Percentiles rank a stretch among this genome's conserved stretches.
phyloP scores from a whole-genome alignment of 2,329 filamentous ascomycete species.

The Trichoderma sp. region DNA sequence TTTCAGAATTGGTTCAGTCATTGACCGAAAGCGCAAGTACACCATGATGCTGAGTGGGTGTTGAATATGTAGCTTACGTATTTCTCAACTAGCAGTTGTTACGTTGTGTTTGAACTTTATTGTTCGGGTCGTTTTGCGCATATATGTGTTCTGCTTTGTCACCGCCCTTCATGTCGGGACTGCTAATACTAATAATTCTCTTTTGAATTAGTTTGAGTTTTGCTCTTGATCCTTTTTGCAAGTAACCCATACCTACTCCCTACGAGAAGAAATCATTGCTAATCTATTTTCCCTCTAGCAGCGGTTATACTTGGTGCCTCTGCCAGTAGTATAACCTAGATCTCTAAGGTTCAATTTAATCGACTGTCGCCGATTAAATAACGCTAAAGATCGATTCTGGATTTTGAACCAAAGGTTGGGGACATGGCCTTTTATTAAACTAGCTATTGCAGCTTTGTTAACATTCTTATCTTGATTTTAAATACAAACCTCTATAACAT shows the following conservation, averaged over 20 bases:
- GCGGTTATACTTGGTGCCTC: no score
- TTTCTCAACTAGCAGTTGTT: neutral
- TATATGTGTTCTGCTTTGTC: neutral
- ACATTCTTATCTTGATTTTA: no score
- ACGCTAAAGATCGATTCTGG: neutral
- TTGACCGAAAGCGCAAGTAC: neutral
- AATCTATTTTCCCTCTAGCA: neutral
- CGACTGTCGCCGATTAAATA: neutral
- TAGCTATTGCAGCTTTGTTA: no score
- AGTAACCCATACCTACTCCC: neutral
- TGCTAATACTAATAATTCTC: neutral
- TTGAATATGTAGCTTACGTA: no score
- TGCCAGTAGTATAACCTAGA: neutral
- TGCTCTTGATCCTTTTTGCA: neutral
- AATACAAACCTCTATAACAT: no score
- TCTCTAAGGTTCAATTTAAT: neutral
- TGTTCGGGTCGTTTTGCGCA: neutral
- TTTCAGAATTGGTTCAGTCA: neutral
- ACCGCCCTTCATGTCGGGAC: neutral
- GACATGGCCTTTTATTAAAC: neutral
- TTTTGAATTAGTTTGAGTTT: neutral
- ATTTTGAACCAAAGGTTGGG: slow-evolving; percentile 21
- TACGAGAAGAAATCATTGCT: neutral
- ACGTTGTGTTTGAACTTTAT: neutral
- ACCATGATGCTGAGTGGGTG: no score